A percentile compares a stretch with the other conserved stretches of the same genome.
Conservation (phyloP, 1,284 basidiomycete species). For the Cutaneotrichosporon spelunceum region DNA sequence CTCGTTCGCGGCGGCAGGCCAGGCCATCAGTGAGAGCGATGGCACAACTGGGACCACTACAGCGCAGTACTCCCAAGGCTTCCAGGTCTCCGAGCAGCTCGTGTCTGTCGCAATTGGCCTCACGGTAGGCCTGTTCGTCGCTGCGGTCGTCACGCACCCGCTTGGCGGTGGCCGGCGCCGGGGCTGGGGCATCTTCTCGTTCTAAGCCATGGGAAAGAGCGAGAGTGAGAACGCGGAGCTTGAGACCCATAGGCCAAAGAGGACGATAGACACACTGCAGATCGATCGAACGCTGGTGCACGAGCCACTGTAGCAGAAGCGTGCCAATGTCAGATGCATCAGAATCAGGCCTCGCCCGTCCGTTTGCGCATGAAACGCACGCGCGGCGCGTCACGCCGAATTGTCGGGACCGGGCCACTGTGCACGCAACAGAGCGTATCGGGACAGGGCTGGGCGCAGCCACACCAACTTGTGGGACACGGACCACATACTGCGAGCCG, state of each 20-base stretch:
- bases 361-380: neutral
- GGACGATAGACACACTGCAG: neutral
- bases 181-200: slow-evolving; percentile 52
- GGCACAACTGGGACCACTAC: slow-evolving; percentile 13
- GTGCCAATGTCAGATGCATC: neutral
- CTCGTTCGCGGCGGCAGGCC: slow-evolving; percentile 46
- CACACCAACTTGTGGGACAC: neutral
- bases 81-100: slow-evolving; percentile 52
- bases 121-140: slow-evolving; percentile 64
- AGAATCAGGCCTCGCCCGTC: neutral
- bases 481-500: neutral
- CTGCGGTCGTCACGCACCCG: slow-evolving; percentile 55
- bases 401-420: no score
- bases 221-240: neutral
- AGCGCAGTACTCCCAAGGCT: slow-evolving; percentile 54
- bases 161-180: slow-evolving; percentile 53
- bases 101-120: slow-evolving; percentile 54
- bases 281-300: neutral
- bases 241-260: neutral
- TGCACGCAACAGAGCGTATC: no score
- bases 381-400: neutral
- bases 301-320: neutral
- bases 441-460: neutral
- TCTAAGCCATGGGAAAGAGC: slow-evolving; percentile 29
- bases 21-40: neutral